Evolutionary conservation across 371 early-diverging fungal genomes (phyloP), one percentile per base, ranked within the genome.

Genomic region (Massospora cicadina): DNA sequence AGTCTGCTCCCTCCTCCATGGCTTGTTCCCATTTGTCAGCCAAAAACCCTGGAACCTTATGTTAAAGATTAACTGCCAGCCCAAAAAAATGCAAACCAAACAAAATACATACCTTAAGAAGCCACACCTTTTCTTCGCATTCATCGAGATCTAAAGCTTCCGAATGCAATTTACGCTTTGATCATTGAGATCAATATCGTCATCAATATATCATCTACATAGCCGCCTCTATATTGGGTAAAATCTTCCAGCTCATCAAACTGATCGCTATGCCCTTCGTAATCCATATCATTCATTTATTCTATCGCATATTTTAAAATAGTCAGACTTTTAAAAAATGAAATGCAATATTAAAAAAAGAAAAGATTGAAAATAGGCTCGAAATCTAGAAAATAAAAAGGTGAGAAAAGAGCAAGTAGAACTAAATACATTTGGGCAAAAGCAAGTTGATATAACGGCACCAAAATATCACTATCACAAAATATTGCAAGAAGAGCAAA

Each of bases 121-220:
- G 57, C 57, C 57, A 57, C 10, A 57, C 28, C 26, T 57, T 57
- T 10, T n/a, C 28, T 25, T 57, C 57, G 43, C 43, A 43, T 43
- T 43, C 43, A 17, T 43, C 43, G 17, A 43, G 43, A 43, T 43
- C 17, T 17, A 43, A 43, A 12, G 28, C 28, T n/a, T 57, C 28
- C 5, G 57, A 21, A 26, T 57, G 2, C 3, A 10, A 57, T 5
- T 3, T 12, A 26, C 26, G 57, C 57, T 10, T 57, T 57, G 25
- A 21, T 57, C 57, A 26, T 25, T n/a, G 28, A 25, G 25, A 10
- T 57, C 57, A 26, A 10, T 57, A 26, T 57, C 57, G 12, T 27
- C 57, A 10, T 57, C 57, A 57, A 57, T 3, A 57, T 57, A 27
- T 57, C 57, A 27, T 57, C 57, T 25, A 57, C 57, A 27, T 25